A percentile compares a stretch with the other conserved stretches of the same genome.
Evolutionary conservation across 176 grass and related monocot genomes (phyloP).

Genomic region (Carex myosuroides): DNA sequence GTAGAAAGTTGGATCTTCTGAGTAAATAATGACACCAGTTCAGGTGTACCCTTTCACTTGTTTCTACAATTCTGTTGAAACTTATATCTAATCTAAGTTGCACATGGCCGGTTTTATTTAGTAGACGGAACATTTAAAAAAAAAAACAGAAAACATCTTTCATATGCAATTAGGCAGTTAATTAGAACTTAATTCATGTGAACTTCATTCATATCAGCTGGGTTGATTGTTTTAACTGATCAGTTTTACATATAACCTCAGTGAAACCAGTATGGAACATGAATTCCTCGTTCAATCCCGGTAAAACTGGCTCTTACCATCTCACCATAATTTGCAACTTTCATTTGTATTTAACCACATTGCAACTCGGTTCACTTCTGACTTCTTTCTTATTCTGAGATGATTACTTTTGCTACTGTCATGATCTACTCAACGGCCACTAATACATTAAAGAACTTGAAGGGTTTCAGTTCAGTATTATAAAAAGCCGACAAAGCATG

Average conservation of each 20-base stretch:
- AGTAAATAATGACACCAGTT: neutral
- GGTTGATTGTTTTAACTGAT: neutral
- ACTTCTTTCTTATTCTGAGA: neutral
- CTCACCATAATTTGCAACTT: neutral
- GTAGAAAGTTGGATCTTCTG: neutral
- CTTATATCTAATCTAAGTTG: neutral
- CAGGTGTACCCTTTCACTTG: neutral
- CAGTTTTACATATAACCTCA: neutral
- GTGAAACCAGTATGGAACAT: neutral
- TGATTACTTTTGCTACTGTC: neutral
- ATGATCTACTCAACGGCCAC: neutral
- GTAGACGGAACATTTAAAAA: neutral
- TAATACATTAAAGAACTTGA: neutral
- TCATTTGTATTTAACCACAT: neutral
- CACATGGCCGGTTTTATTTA: neutral
- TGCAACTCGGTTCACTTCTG: neutral
- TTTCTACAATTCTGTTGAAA: neutral
- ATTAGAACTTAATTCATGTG: neutral
- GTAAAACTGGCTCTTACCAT: neutral
- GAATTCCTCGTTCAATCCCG: neutral
- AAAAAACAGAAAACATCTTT: neutral
- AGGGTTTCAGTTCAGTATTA: neutral
- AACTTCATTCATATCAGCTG: neutral
- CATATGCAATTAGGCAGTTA: neutral
- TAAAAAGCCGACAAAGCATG: neutral